These are phyloP conservation scores for Ogataea thermomethanolica DNA, from an alignment of 805 yeast genomes.

Conservation along the genomic window DNA sequence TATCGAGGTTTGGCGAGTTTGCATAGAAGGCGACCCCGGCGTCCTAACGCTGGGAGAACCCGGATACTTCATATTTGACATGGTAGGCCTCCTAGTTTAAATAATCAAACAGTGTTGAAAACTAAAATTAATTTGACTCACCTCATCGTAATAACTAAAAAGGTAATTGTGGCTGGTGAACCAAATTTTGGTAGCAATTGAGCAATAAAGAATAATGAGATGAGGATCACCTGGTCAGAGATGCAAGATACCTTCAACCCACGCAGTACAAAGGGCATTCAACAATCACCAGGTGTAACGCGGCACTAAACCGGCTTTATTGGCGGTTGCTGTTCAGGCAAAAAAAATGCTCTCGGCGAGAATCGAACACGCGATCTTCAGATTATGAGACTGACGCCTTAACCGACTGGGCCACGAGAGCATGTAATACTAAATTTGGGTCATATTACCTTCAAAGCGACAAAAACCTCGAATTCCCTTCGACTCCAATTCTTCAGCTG, in stretches of 20 bases:
- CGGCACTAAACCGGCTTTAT: too few species aligned
- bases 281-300: too few species aligned
- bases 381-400: slow-evolving; percentile 41
- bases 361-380: slow-evolving; percentile 41
- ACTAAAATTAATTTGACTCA: slow-evolving; percentile 5
- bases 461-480: slow-evolving; percentile 11
- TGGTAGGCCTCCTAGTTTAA: not conserved
- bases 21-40: slow-evolving; percentile 31
- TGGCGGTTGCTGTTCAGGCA: not conserved
- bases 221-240: too few species aligned
- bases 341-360: slow-evolving; percentile 36
- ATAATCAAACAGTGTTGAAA: not conserved
- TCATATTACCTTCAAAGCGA: not conserved
- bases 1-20: slow-evolving; percentile 60
- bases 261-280: too few species aligned
- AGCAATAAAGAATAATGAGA: not conserved
- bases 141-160: slow-evolving; percentile 3
- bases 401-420: slow-evolving; percentile 40
- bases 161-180: slow-evolving; percentile 6
- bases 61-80: slow-evolving; percentile 32
- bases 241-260: too few species aligned
- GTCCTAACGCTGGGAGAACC: slow-evolving; percentile 37
- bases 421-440: slow-evolving; percentile 9
- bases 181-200: slow-evolving; percentile 3
- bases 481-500: slow-evolving; percentile 12